These are phyloP conservation scores for Agarophyton chilense DNA, from an alignment of 23 red algal species.

Conservation along the genomic window DNA sequence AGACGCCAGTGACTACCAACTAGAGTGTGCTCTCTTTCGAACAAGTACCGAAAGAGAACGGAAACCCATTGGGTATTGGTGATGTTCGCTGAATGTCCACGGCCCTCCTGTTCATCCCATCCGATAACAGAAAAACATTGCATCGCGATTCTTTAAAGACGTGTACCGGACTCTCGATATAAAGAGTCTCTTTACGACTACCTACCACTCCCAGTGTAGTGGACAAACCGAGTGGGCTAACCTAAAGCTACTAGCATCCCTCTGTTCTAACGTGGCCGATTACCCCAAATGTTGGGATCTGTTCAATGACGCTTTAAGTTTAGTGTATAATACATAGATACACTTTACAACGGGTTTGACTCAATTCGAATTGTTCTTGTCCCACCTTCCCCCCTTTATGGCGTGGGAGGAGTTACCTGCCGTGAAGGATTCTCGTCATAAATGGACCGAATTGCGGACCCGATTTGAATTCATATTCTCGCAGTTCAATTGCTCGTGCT, in stretches of 20 bases:
- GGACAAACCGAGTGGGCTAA: background rate
- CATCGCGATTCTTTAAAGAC: background rate
- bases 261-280: background rate
- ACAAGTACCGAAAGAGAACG: background rate
- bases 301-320: background rate
- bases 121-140: background rate
- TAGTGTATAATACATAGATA: background rate
- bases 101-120: background rate
- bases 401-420: too few species aligned
- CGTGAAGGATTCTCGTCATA: too few species aligned
- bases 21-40: background rate
- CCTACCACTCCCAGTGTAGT: background rate
- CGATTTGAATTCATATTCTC: too few species aligned
- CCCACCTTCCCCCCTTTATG: too few species aligned
- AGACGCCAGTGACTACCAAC: background rate
- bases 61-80: background rate
- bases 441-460: too few species aligned
- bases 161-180: background rate
- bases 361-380: too few species aligned
- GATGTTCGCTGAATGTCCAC: background rate
- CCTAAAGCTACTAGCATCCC: background rate
- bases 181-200: background rate
- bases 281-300: background rate
- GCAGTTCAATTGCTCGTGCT: too few species aligned
- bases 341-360: background rate